phyloP scores from a whole-genome alignment of 108 stramenopile genomes.

The Phaeodactylum tricornutum region DNA sequence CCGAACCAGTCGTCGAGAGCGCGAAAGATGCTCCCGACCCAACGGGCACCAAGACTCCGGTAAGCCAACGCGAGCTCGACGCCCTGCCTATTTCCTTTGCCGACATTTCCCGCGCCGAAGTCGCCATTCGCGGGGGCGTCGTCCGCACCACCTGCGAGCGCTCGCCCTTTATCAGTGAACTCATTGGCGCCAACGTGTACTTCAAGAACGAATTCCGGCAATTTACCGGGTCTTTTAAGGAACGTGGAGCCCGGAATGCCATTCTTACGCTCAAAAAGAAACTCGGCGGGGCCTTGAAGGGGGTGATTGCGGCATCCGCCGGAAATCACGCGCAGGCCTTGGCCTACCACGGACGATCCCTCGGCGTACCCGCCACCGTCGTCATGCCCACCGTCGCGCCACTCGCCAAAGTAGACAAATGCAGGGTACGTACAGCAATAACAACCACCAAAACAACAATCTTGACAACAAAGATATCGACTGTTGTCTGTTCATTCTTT shows the following conservation, averaged over 20 bases:
- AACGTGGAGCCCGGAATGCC: constrained; percentile 94
- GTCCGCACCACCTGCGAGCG: constrained; percentile 50
- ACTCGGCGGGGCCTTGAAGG: constrained; percentile 25
- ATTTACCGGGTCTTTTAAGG: constrained; percentile 96
- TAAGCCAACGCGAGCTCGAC: too few relatives aligned
- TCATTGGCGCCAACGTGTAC: constrained; percentile 71
- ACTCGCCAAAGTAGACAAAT: constrained; percentile 91
- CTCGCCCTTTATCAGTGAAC: constrained; percentile 63
- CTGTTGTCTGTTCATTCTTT: too few relatives aligned
- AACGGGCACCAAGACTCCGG: too few relatives aligned
- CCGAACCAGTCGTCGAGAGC: too few relatives aligned
- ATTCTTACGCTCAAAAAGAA: constrained; percentile 53
- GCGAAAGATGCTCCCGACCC: too few relatives aligned
- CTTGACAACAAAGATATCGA: too few relatives aligned
- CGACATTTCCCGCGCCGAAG: constrained; percentile 70
- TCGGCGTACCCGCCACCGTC: constrained; percentile 93
- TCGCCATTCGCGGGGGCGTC: constrained; percentile 68
- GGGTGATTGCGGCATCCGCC: constrained; percentile 90
- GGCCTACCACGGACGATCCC: constrained; percentile 86
- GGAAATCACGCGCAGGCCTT: constrained; percentile 91
- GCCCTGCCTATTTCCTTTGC: constrained; percentile 68
- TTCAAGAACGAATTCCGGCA: constrained; percentile 81
- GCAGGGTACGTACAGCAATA: constrained; percentile 72
- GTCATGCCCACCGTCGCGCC: constrained; percentile 95
- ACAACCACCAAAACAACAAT: too few relatives aligned